Conservation (phyloP, 345 rosid genomes). For the Linum usitatissimum region DNA sequence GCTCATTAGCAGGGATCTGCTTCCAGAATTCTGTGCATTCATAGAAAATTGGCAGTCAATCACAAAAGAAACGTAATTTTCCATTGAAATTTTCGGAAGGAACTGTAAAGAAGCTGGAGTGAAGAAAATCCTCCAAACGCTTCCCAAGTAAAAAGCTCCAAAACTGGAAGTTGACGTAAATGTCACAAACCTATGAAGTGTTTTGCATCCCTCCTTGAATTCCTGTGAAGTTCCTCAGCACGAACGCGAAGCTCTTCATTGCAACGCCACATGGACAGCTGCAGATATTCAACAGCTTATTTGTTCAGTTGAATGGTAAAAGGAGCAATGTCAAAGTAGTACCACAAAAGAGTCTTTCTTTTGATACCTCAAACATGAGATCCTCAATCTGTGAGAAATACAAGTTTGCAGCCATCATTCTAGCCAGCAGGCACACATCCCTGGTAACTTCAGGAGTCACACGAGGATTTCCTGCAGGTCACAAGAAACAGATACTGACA, state of each 20-base stretch:
- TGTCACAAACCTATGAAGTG: conserved; percentile 69
- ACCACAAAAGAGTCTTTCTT: neutral
- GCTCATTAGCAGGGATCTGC: conserved; percentile 74
- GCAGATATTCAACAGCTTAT: conserved; percentile 8
- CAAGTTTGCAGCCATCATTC: conserved; percentile 98
- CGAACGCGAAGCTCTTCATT: conserved; percentile 77
- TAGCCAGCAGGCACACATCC: conserved; percentile 92
- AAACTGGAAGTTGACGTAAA: neutral
- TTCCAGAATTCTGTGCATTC: conserved; percentile 74
- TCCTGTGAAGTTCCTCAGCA: conserved; percentile 64
- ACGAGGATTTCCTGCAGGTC: conserved; percentile 75
- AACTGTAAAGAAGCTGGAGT: too few relatives aligned
- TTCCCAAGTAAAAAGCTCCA: neutral
- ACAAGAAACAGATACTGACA: neutral
- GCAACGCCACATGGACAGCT: conserved; percentile 99
- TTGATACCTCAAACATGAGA: conserved; percentile 87
- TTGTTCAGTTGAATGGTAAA: neutral
- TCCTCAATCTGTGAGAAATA: conserved; percentile 88
- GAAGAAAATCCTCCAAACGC: too few relatives aligned
- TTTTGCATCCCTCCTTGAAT: conserved; percentile 81
- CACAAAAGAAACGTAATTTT: too few relatives aligned
- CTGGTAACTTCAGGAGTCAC: conserved; percentile 99
- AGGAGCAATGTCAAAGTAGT: neutral
- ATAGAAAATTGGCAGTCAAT: neutral
- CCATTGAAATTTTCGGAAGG: too few relatives aligned